Evolutionary conservation across 177 flowering plant genomes (phyloP).

Genomic region (Telopea speciosissima): DNA sequence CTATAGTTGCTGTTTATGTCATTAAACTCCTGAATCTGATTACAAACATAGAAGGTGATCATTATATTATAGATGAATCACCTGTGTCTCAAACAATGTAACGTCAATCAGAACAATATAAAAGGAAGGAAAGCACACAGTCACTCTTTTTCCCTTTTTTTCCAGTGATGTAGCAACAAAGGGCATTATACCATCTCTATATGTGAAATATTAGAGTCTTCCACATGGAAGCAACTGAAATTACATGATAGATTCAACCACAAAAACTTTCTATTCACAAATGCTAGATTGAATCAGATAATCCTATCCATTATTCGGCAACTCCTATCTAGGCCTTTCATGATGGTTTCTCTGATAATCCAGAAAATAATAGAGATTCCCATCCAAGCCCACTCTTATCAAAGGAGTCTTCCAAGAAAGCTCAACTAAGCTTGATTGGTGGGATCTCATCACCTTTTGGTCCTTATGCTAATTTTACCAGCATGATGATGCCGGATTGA

Average conservation of each 20-base stretch:
- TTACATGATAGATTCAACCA: too few relatives aligned
- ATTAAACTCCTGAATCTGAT: slow-evolving; percentile 88
- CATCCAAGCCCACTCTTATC: not conserved
- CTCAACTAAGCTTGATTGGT: too few relatives aligned
- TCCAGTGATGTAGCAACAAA: not conserved
- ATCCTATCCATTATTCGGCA: too few relatives aligned
- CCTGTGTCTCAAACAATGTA: not conserved
- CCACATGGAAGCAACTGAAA: not conserved
- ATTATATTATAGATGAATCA: not conserved
- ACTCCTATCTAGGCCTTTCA: not conserved
- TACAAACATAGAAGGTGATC: not conserved
- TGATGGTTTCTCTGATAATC: not conserved
- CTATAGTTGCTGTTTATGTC: slow-evolving; percentile 55
- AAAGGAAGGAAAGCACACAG: too few relatives aligned
- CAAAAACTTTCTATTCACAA: too few relatives aligned
- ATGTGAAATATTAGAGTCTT: not conserved
- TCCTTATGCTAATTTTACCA: too few relatives aligned
- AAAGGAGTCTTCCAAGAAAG: not conserved
- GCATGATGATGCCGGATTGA: too few relatives aligned
- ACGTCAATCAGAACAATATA: not conserved
- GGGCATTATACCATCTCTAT: not conserved
- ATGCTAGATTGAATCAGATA: too few relatives aligned
- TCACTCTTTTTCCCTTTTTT: too few relatives aligned
- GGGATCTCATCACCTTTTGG: not conserved
- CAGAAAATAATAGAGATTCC: not conserved